Base-by-base conservation (phyloP, 768 basidiomycete genomes). In the Clathrus columnatus region DNA sequence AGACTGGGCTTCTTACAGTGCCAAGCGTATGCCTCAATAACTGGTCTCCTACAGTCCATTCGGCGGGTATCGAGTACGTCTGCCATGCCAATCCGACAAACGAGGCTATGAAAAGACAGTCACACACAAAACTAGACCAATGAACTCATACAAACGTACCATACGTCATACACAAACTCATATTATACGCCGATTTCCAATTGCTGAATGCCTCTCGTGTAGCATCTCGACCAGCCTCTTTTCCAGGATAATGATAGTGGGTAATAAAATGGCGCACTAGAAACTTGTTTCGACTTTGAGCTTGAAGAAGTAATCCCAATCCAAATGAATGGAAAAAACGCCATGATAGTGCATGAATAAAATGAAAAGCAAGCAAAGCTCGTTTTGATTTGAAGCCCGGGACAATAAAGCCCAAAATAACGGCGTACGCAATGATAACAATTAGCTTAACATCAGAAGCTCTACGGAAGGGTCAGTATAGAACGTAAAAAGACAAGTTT, bases 101-200 rank as follows among this genome's bases (percentile, higher is more conserved):
- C 0, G 95, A 96, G 17, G 82, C 94, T 97, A 61, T 3, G 30
- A 32, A 10, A 48, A 44, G 24, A 36, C 23, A 29, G 24, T 43
- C 24, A 55, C 53, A 26, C 56, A 45, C 28, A 57, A 41, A 41
- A 10, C 5, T 11, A 30, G 56, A 47, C 56, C 26, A 18, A 11
- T 46, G 52, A 53, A 51, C 41, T 6, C 6, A 49, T 1, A 48
- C 2, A 47, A 41, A 6, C 76, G 18, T 57, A 94, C 93, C 84
- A 67, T 94, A 97, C 4, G 87, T 94, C 93, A 97, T 96, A 68
- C 84, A 85, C 76, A 94, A 75, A 68, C 87, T 92, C 68, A 92
- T 68, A 68, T 97, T 98, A 67, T 94, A 98, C 24, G 91, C 76
- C 4, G 76, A 76, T 69, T 97, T 97, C 93, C 94, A 99, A 68